Conservation (phyloP, 352 stramenopile species). For the Globisporangium ultimum region DNA sequence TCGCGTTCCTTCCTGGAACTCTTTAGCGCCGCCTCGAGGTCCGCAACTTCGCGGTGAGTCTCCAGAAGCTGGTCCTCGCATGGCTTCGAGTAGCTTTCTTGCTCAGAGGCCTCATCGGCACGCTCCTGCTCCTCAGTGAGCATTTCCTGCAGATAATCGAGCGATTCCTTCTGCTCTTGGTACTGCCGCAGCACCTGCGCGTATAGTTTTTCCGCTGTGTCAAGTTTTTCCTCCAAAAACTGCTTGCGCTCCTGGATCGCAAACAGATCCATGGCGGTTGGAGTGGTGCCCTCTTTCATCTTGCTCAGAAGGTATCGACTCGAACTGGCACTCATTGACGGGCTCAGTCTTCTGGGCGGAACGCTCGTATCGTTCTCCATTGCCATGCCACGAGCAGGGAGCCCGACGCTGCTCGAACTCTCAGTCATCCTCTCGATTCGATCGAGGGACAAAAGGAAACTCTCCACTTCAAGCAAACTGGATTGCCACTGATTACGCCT, state of each 20-base stretch:
- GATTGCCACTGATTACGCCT: constrained; percentile 30
- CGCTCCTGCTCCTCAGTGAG: constrained; percentile 47
- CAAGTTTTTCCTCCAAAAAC: constrained; percentile 55
- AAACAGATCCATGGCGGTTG: constrained; percentile 23
- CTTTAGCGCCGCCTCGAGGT: constrained; percentile 24
- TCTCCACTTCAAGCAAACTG: constrained; percentile 47
- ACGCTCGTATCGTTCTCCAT: constrained; percentile 1
- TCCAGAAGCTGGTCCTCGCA: not conserved
- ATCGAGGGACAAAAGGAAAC: constrained; percentile 39
- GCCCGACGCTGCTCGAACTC: not conserved
- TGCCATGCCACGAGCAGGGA: not conserved
- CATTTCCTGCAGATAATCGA: constrained; percentile 59
- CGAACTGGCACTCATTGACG: constrained; percentile 11
- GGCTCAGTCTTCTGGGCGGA: constrained; percentile 1
- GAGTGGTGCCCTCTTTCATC: constrained; percentile 9
- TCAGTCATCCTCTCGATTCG: not conserved
- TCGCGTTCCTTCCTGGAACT: constrained; percentile 49
- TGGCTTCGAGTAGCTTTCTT: constrained; percentile 7
- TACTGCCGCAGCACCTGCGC: constrained; percentile 64
- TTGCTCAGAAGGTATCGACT: constrained; percentile 27
- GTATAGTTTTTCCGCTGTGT: constrained; percentile 71
- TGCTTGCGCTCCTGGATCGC: constrained; percentile 37
- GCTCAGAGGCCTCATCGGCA: constrained; percentile 21
- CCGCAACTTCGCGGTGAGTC: constrained; percentile 24
- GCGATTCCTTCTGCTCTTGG: constrained; percentile 57